Conservation (phyloP, 306 rosid species). For the Cucurbita maxima region DNA sequence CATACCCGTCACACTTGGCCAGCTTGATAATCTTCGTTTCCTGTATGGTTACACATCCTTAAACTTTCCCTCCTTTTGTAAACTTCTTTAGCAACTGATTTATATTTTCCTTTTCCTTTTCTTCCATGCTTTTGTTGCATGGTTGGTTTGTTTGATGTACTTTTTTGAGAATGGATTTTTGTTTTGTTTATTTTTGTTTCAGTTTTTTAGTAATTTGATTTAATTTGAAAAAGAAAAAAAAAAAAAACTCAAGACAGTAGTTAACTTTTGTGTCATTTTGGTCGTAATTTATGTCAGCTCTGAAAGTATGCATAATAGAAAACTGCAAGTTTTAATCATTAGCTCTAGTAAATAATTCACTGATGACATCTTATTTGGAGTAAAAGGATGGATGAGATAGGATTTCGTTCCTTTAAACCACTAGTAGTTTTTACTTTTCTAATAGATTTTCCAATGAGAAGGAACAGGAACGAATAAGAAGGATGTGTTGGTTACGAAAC, state of each 20-base stretch:
- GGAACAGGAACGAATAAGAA: background rate
- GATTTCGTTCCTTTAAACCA: too few species aligned
- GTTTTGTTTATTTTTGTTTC: background rate
- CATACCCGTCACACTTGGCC: slow-evolving; percentile 81
- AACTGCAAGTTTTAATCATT: too few species aligned
- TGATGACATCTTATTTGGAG: too few species aligned
- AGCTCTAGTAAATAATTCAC: too few species aligned
- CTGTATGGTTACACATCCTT: slow-evolving; percentile 47
- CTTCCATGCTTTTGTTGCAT: background rate
- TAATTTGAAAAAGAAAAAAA: background rate
- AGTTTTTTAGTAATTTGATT: background rate
- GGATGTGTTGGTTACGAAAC: background rate
- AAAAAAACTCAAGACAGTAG: background rate
- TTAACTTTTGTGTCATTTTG: background rate
- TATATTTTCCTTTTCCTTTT: background rate
- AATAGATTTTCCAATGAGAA: background rate
- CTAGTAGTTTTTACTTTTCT: background rate
- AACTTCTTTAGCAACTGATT: background rate
- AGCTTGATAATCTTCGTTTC: slow-evolving; percentile 74
- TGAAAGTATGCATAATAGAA: background rate
- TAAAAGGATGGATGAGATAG: too few species aligned
- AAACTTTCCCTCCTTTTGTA: background rate
- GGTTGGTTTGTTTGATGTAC: background rate
- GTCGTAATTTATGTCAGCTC: background rate
- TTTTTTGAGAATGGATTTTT: background rate